Evolutionary conservation across 768 basidiomycete genomes (phyloP), one percentile per base, ranked within the genome.

Genomic region (Lentinula raphanica): DNA sequence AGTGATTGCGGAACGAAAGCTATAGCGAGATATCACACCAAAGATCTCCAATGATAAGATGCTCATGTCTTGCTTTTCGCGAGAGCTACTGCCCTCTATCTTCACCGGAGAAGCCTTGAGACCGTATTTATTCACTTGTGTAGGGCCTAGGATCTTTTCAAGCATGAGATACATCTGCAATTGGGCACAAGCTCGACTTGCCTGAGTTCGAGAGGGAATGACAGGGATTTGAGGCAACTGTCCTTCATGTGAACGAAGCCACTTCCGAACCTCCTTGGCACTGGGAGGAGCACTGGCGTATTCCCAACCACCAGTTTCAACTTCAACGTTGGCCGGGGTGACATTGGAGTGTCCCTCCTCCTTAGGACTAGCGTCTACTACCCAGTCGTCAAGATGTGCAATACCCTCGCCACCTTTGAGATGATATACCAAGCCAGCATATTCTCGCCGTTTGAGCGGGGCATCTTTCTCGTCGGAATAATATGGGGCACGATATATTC

Each of bases 1-100:
- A 40, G 15, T 12, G 15, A 28, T 36, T 35, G 23, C 54, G 23
- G 17, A 29, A n/a, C 9, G n/a, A 38, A 45, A 6, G 25, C 48
- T 13, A 1, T 17, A n/a, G n/a, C n/a, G n/a, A n/a, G n/a, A n/a
- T 25, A 28, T 66, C 84, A 58, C 57, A 92, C 95, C 90, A 64
- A 95, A 92, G 1, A 94, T 72, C 69, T 99, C 97, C 42, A 98
- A 67, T 1, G 90, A 85, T 38, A 98, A 69, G 7, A 92, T 73
- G 0, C 87, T 83, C 89, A 98, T 92, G 62, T 79, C 77, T 61
- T 88, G 84, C 56, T 77, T 82, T 67, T 83, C 85, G 25, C 92
- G 81, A 38, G 72, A 45, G 9, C 44, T 42, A 27, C 48, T 55
- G 5, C 61, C 58, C 21, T 42, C 40, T 25, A 42, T 59, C 23